Conservation (phyloP, 176 grass and related monocot genomes). For the Thinopyrum elongatum region DNA sequence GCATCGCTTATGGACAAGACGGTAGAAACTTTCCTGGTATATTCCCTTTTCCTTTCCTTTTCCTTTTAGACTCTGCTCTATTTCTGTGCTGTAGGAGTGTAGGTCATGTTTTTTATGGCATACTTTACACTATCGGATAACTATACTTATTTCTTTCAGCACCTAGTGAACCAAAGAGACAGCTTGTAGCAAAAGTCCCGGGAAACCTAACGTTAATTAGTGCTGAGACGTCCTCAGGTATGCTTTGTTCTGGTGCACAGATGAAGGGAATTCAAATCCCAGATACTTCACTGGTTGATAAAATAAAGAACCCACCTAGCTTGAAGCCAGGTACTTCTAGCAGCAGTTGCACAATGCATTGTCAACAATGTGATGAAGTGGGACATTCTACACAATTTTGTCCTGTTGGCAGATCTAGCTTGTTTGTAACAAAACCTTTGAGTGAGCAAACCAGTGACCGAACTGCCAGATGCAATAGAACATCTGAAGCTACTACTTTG, state of each 20-base stretch:
- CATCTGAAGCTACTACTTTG: slow-evolving; percentile 2
- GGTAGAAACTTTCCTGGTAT: slow-evolving; percentile 46
- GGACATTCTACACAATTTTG: slow-evolving; percentile 80
- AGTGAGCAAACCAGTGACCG: slow-evolving; percentile 57
- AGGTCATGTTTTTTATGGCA: slow-evolving; percentile 22
- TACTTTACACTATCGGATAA: slow-evolving; percentile 28
- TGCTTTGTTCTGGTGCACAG: slow-evolving; percentile 43
- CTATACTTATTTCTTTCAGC: slow-evolving; percentile 43
- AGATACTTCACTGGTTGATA: slow-evolving; percentile 42
- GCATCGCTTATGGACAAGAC: slow-evolving; percentile 41
- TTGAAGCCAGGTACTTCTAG: slow-evolving; percentile 39
- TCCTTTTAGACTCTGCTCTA: background rate
- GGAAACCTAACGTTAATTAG: slow-evolving; percentile 30
- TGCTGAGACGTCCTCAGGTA: slow-evolving; percentile 41
- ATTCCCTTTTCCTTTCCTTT: background rate
- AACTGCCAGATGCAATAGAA: slow-evolving; percentile 32
- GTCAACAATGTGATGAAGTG: slow-evolving; percentile 75
- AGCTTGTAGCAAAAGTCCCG: slow-evolving; percentile 30
- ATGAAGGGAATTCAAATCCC: slow-evolving; percentile 37
- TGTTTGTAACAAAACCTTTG: slow-evolving; percentile 51
- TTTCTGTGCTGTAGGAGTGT: background rate
- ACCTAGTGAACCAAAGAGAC: slow-evolving; percentile 66
- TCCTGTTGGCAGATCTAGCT: slow-evolving; percentile 40
- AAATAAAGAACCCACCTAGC: slow-evolving; percentile 41
- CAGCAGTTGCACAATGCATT: slow-evolving; percentile 31